Percentiles rank a stretch among this genome's conserved stretches.
Conservation (phyloP, 129 eudicot genomes). For the Daucus carota region DH1_v3.0 NC_030383.2:62105001-62105500, state of each 20-base stretch:
- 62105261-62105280: slow-evolving; percentile 80
- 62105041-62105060: slow-evolving; percentile 91
- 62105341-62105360: too few species aligned
- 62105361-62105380: too few species aligned
- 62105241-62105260: slow-evolving; percentile 69
- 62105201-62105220: slow-evolving; percentile 76
- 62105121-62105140: not conserved
- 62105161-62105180: slow-evolving; percentile 94
- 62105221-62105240: slow-evolving; percentile 54
- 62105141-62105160: slow-evolving; percentile 22
- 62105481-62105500: not conserved
- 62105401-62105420: too few species aligned
- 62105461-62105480: too few species aligned
- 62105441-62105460: too few species aligned
- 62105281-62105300: slow-evolving; percentile 42
- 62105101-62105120: not conserved
- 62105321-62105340: too few species aligned
- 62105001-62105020: too few species aligned
- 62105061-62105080: not conserved
- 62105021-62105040: slow-evolving; percentile 84
- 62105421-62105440: too few species aligned
- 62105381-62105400: too few species aligned
- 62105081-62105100: not conserved
- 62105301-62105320: too few species aligned
- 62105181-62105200: slow-evolving; percentile 91